Conservation (phyloP, 164 flowering plant genomes). For the Berberis vulgaris region DNA sequence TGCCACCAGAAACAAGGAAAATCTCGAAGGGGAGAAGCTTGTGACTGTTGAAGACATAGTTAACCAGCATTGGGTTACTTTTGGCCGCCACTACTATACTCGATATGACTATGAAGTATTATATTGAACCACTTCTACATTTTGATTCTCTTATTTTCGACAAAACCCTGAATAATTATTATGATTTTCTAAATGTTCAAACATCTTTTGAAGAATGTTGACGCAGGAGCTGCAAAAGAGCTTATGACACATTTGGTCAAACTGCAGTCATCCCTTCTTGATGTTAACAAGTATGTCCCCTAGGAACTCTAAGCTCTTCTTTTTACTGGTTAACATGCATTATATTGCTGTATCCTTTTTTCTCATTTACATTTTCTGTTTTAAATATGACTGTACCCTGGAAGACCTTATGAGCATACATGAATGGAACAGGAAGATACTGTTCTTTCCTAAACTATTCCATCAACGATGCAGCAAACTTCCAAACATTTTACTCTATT, state of each 20-base stretch:
- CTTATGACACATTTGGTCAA: slow-evolving; percentile 84
- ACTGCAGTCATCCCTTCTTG: slow-evolving; percentile 66
- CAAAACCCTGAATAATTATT: not conserved
- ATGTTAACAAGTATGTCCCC: slow-evolving; percentile 66
- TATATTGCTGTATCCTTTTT: too few species aligned
- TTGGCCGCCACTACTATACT: slow-evolving; percentile 94
- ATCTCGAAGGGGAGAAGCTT: slow-evolving; percentile 61
- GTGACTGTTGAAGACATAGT: slow-evolving; percentile 95
- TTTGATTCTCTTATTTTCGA: not conserved
- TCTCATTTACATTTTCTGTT: too few species aligned
- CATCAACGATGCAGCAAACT: too few species aligned
- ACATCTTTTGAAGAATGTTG: slow-evolving; percentile 70
- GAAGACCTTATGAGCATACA: too few species aligned
- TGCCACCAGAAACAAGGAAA: slow-evolving; percentile 73
- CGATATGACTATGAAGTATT: slow-evolving; percentile 95
- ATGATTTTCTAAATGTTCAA: slow-evolving; percentile 8
- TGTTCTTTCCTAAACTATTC: too few species aligned
- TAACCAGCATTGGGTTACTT: slow-evolving; percentile 79
- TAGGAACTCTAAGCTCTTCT: too few species aligned
- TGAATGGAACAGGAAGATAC: too few species aligned
- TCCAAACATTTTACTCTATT: too few species aligned
- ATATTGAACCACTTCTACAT: not conserved
- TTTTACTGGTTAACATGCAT: too few species aligned
- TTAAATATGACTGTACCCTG: too few species aligned
- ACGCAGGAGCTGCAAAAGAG: slow-evolving; percentile 88